Evolutionary conservation across 371 early-diverging fungal species (phyloP).

Genomic region (Conidiobolus incongruus): DNA sequence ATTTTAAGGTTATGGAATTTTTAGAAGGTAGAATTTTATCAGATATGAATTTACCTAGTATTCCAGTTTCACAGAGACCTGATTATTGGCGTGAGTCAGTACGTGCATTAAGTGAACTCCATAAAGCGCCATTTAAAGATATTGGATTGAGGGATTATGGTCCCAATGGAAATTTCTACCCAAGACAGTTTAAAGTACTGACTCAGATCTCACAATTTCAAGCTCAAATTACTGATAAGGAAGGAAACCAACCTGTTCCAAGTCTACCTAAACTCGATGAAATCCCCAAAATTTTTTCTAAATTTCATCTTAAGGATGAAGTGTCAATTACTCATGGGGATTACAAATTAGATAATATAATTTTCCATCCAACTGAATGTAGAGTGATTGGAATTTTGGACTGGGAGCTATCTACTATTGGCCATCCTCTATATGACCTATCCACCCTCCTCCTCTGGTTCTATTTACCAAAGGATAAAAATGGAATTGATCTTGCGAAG

Average conservation of each 20-base stretch:
- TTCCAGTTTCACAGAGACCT: too few species aligned
- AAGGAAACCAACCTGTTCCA: too few species aligned
- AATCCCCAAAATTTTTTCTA: slow-evolving; percentile 46
- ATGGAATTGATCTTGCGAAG: neutral
- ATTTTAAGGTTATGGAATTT: slow-evolving; percentile 60
- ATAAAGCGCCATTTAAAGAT: too few species aligned
- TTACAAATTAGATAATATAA: slow-evolving; percentile 66
- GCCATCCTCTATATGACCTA: slow-evolving; percentile 79
- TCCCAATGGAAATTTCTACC: slow-evolving; percentile 39
- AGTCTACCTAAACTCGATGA: slow-evolving; percentile 40
- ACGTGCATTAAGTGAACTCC: too few species aligned
- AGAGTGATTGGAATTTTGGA: slow-evolving; percentile 78
- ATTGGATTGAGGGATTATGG: slow-evolving; percentile 51
- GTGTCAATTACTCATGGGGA: slow-evolving; percentile 78
- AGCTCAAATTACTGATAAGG: slow-evolving; percentile 28
- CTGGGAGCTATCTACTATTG: slow-evolving; percentile 89
- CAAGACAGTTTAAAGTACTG: slow-evolving; percentile 54
- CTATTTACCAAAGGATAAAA: slow-evolving; percentile 13
- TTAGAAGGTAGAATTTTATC: slow-evolving; percentile 66
- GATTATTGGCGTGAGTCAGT: too few species aligned
- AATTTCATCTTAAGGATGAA: slow-evolving; percentile 38
- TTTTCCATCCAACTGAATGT: slow-evolving; percentile 37
- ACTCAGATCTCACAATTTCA: slow-evolving; percentile 40
- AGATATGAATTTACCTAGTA: slow-evolving; percentile 27
- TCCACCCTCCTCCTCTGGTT: slow-evolving; percentile 66